phyloP scores from a whole-genome alignment of 2,329 filamentous ascomycete genomes.

The Clonostachys solani region DNA sequence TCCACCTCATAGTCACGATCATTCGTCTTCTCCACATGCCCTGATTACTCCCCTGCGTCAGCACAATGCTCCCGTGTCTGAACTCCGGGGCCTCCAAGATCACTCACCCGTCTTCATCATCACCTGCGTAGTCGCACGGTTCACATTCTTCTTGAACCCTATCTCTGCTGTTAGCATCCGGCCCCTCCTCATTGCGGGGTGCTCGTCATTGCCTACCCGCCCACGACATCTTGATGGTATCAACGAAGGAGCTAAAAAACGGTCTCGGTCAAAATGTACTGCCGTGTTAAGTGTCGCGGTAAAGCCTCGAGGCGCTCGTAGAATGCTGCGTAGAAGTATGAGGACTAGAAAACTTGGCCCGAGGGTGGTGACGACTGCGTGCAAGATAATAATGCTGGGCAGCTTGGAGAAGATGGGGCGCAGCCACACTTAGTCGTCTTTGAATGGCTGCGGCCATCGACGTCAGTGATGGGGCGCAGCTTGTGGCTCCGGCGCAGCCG shows the following conservation, averaged over 20 bases:
- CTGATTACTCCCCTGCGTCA: slow-evolving; percentile 29
- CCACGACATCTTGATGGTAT: slow-evolving; percentile 57
- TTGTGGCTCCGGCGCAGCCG: slow-evolving; percentile 2
- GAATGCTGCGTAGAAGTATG: too few species aligned
- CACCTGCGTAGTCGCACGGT: slow-evolving; percentile 97
- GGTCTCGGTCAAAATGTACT: too few species aligned
- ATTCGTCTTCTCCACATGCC: slow-evolving; percentile 97
- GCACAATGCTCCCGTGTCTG: neutral
- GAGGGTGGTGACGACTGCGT: too few species aligned
- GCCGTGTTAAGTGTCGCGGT: too few species aligned
- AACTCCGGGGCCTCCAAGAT: too few species aligned
- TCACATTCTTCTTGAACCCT: slow-evolving; percentile 82
- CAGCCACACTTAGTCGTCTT: slow-evolving; percentile 23
- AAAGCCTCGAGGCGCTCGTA: too few species aligned
- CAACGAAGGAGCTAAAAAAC: too few species aligned
- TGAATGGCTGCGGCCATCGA: slow-evolving; percentile 6
- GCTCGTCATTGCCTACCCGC: slow-evolving; percentile 45
- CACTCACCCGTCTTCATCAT: slow-evolving; percentile 95
- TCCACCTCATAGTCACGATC: slow-evolving; percentile 99
- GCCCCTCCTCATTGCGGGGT: slow-evolving; percentile 19
- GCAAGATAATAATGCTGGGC: neutral
- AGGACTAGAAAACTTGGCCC: neutral
- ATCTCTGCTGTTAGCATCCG: slow-evolving; percentile 17
- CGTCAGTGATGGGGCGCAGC: slow-evolving; percentile 14
- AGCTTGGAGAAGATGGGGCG: slow-evolving; percentile 8